Evolutionary conservation across 2,329 filamentous ascomycete genomes (phyloP).

Genomic region (Diaporthe destruens): DNA sequence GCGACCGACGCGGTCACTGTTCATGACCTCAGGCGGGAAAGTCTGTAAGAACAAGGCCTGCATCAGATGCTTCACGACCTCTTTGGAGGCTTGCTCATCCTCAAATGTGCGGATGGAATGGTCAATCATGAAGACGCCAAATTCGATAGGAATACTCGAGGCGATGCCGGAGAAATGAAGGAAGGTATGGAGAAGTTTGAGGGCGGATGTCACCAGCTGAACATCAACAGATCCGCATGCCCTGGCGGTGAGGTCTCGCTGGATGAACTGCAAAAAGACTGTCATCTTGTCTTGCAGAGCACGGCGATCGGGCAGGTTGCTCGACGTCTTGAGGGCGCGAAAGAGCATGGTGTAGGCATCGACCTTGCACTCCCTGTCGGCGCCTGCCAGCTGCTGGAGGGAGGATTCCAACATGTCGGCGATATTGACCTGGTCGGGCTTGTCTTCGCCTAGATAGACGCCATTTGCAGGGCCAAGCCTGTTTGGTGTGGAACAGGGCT

Average conservation of each 20-base stretch:
- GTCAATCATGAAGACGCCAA: conserved; percentile 83
- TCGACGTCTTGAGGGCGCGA: conserved; percentile 82
- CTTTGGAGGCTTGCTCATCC: conserved; percentile 77
- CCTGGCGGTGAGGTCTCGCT: conserved; percentile 80
- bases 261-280: conserved; percentile 83
- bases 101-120: conserved; percentile 81
- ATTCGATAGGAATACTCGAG: conserved; percentile 79
- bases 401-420: conserved; percentile 87
- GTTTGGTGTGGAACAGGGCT: conserved; percentile 69
- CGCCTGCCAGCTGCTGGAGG: conserved; percentile 81
- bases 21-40: conserved; percentile 82
- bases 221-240: conserved; percentile 70
- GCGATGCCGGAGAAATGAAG: conserved; percentile 80
- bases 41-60: conserved; percentile 84
- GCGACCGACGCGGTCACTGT: conserved; percentile 74
- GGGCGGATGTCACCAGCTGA: conserved; percentile 80
- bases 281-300: conserved; percentile 82
- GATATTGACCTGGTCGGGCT: conserved; percentile 65
- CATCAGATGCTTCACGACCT: conserved; percentile 82
- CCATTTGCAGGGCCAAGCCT: conserved; percentile 58
- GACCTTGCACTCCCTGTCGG: conserved; percentile 77
- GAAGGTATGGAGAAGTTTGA: conserved; percentile 82
- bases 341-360: conserved; percentile 90
- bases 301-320: conserved; percentile 81
- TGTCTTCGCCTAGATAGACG: conserved; percentile 56